Percentiles rank a stretch among this genome's conserved stretches.
Evolutionary conservation across 2,329 filamentous ascomycete species (phyloP).

Genomic region (Metarhizium guizhouense): DNA sequence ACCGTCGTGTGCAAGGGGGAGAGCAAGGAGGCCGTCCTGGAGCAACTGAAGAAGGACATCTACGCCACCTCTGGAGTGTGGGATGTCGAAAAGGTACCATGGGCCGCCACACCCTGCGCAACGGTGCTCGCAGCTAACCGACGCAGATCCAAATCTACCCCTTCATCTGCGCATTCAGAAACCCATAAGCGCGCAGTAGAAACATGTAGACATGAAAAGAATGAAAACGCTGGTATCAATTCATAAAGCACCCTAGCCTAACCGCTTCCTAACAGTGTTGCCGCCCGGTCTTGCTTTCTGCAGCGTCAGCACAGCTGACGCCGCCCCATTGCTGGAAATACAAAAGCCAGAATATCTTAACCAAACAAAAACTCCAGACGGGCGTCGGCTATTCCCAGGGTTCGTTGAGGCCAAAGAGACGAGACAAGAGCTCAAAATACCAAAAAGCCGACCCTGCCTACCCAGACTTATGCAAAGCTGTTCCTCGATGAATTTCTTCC

Average conservation of each 20-base stretch:
- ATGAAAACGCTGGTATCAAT: constrained; percentile 5
- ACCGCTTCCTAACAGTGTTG: neutral
- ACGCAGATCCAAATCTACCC: constrained; percentile 41
- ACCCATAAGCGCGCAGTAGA: constrained; percentile 12
- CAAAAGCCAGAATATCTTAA: constrained; percentile 11
- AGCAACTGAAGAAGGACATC: constrained; percentile 60
- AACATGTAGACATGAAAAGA: neutral
- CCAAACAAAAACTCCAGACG: neutral
- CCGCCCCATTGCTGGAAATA: constrained; percentile 15
- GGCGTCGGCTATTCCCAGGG: neutral
- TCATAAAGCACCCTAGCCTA: neutral
- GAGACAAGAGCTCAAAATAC: neutral
- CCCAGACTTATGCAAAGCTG: constrained; percentile 1
- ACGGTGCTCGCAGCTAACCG: neutral
- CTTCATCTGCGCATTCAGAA: constrained; percentile 32
- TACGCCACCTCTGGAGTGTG: constrained; percentile 68
- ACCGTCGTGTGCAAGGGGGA: constrained; percentile 59
- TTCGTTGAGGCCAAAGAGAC: neutral
- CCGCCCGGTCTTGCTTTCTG: neutral
- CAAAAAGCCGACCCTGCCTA: neutral
- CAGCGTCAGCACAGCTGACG: constrained; percentile 8
- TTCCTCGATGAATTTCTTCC: neutral
- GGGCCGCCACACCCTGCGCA: neutral
- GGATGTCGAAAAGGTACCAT: constrained; percentile 59
- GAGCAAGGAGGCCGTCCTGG: constrained; percentile 59